A percentile compares a stretch with the other conserved stretches of the same genome.
phyloP scores from a whole-genome alignment of 2,329 filamentous ascomycete genomes.

The Fusarium palustre region DNA sequence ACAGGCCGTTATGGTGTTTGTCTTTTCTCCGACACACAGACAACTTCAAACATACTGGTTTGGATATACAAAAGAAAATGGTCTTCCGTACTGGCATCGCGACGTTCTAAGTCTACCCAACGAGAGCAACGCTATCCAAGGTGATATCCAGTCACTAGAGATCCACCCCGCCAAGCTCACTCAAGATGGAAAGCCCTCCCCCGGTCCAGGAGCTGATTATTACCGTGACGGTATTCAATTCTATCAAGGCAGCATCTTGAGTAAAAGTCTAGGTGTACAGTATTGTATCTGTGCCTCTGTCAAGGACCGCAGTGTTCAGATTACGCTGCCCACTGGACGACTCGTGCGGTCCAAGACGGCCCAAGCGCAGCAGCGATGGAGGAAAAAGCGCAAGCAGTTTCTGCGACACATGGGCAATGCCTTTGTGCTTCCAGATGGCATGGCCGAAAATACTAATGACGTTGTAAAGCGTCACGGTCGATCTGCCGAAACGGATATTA shows the following conservation, averaged over 20 bases:
- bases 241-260: slow-evolving; percentile 61
- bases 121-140: slow-evolving; percentile 3
- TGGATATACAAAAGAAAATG: slow-evolving; percentile 32
- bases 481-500: neutral
- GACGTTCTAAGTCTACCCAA: slow-evolving; percentile 49
- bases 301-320: slow-evolving; percentile 39
- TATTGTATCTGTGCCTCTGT: slow-evolving; percentile 53
- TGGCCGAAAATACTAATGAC: slow-evolving; percentile 45
- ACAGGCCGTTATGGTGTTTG: slow-evolving; percentile 49
- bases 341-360: slow-evolving; percentile 45
- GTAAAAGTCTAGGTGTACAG: slow-evolving; percentile 57
- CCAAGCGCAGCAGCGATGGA: slow-evolving; percentile 46
- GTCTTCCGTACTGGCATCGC: slow-evolving; percentile 54
- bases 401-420: slow-evolving; percentile 47
- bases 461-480: slow-evolving; percentile 30
- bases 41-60: slow-evolving; percentile 55
- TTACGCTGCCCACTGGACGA: slow-evolving; percentile 47
- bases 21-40: slow-evolving; percentile 49
- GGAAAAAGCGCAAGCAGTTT: slow-evolving; percentile 46
- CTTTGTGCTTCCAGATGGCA: slow-evolving; percentile 55
- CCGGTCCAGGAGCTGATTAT: slow-evolving; percentile 49
- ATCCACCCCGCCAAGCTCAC: slow-evolving; percentile 47
- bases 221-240: slow-evolving; percentile 54
- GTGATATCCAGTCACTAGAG: slow-evolving; percentile 44
- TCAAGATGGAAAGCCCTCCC: slow-evolving; percentile 5